These are phyloP conservation scores for Aspergillus transmontanensis DNA, from an alignment of 2,329 filamentous ascomycete species.

Conservation along the genomic window DNA sequence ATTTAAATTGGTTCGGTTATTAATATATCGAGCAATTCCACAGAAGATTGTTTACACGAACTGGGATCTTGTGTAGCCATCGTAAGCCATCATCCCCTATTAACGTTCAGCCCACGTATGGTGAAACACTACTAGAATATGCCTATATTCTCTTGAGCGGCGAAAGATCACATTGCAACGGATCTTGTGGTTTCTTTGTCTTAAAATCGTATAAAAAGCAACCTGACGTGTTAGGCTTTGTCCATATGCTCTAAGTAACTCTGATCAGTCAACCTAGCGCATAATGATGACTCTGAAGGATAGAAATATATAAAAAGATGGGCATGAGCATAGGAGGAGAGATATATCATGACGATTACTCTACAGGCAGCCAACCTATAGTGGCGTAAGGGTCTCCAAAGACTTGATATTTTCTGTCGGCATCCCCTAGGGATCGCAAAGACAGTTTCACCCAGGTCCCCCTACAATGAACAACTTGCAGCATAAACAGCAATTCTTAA, in stretches of 20 bases:
- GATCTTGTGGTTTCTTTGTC: background rate
- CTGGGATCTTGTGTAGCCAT: background rate
- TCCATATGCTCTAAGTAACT: background rate
- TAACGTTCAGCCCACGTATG: background rate
- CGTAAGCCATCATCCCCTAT: background rate
- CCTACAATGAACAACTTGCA: background rate
- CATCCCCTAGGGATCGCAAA: background rate
- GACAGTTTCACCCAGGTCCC: background rate
- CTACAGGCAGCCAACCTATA: too few species aligned
- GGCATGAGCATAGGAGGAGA: background rate
- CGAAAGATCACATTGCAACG: background rate
- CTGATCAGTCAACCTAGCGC: background rate
- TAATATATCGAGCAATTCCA: background rate
- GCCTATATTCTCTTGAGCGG: too few species aligned
- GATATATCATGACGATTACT: background rate
- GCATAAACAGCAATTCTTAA: background rate
- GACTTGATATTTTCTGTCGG: background rate
- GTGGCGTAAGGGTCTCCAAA: background rate
- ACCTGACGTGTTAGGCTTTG: background rate
- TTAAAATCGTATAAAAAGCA: background rate
- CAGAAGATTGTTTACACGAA: background rate
- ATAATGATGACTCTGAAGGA: background rate
- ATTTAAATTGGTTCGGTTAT: constrained; percentile 4
- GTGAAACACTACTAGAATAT: too few species aligned
- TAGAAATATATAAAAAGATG: background rate